Percentiles rank a stretch among this genome's conserved stretches.
Evolutionary conservation across 2,329 filamentous ascomycete genomes (phyloP).

Genomic region (Nemania bipapillata): DNA sequence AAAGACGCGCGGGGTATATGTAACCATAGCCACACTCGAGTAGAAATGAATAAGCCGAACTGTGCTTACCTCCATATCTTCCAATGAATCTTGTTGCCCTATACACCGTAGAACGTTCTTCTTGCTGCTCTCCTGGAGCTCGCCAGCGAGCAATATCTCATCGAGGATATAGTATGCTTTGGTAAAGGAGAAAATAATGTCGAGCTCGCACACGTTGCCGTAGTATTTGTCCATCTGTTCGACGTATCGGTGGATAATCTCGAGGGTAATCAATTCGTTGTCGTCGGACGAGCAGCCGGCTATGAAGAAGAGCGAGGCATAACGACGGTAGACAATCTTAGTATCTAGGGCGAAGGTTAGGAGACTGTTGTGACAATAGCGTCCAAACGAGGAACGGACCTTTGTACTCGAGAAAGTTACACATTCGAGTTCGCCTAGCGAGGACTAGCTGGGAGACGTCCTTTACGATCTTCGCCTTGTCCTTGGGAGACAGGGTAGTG

Average conservation of each 20-base stretch:
- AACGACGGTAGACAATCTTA: slow-evolving; percentile 98
- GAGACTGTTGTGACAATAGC: slow-evolving; percentile 2
- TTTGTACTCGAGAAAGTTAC: slow-evolving; percentile 99
- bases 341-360: slow-evolving; percentile 74
- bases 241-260: slow-evolving; percentile 98
- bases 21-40: slow-evolving; percentile 19
- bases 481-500: slow-evolving; percentile 94
- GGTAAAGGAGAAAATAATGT: slow-evolving; percentile 99
- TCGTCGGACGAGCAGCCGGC: slow-evolving; percentile 96
- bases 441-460: slow-evolving; percentile 98
- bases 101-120: slow-evolving; percentile 98
- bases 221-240: slow-evolving; percentile 99
- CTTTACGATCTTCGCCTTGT: slow-evolving; percentile 99
- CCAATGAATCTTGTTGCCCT: slow-evolving; percentile 94
- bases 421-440: slow-evolving; percentile 96
- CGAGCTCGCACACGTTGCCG: slow-evolving; percentile 98
- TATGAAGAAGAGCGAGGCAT: slow-evolving; percentile 99
- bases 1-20: slow-evolving; percentile 28
- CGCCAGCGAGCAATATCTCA: slow-evolving; percentile 91
- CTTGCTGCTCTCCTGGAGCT: slow-evolving; percentile 99
- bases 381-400: slow-evolving; percentile 62
- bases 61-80: slow-evolving; percentile 95
- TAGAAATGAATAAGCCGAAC: slow-evolving; percentile 27
- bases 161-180: slow-evolving; percentile 99
- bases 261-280: slow-evolving; percentile 97